Evolutionary conservation across 805 yeast species (phyloP).

Genomic region (Schizosaccharomyces lindneri): DNA sequence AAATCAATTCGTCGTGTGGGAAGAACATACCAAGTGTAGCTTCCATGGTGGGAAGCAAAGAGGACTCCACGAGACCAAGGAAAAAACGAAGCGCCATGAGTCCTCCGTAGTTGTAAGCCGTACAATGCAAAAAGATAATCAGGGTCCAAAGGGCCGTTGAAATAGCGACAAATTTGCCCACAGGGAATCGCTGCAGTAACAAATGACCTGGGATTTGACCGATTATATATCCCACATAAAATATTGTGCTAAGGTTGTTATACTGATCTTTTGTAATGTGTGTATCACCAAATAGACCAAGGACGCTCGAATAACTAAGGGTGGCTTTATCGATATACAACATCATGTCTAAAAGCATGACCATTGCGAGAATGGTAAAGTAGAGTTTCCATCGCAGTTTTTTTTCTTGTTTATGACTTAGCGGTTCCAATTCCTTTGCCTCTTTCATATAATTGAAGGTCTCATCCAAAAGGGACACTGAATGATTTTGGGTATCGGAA

Average conservation of each 20-base stretch:
- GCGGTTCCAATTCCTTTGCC: background rate
- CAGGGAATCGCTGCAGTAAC: slow-evolving; percentile 21
- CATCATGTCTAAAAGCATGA: slow-evolving; percentile 5
- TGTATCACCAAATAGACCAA: slow-evolving; percentile 24
- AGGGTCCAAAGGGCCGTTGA: slow-evolving; percentile 25
- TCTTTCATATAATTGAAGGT: background rate
- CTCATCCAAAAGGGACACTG: background rate
- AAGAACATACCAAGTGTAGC: slow-evolving; percentile 36
- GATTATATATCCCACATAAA: slow-evolving; percentile 23
- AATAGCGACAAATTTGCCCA: slow-evolving; percentile 18
- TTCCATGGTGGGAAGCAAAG: slow-evolving; percentile 29
- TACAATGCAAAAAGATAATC: slow-evolving; percentile 22
- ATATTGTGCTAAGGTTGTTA: slow-evolving; percentile 21
- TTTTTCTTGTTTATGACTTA: background rate
- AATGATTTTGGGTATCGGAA: background rate
- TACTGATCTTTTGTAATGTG: slow-evolving; percentile 20
- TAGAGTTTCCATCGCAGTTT: background rate
- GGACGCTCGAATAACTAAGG: slow-evolving; percentile 26
- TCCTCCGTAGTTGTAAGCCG: slow-evolving; percentile 20
- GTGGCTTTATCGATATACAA: slow-evolving; percentile 34
- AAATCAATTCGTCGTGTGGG: slow-evolving; percentile 19
- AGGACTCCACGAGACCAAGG: slow-evolving; percentile 27
- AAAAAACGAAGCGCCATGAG: slow-evolving; percentile 23
- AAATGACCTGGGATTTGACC: slow-evolving; percentile 21
- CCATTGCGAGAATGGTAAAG: background rate